These are phyloP conservation scores for Amauroascus niger DNA, from an alignment of 2,329 filamentous ascomycete genomes.

Conservation along the genomic window DNA sequence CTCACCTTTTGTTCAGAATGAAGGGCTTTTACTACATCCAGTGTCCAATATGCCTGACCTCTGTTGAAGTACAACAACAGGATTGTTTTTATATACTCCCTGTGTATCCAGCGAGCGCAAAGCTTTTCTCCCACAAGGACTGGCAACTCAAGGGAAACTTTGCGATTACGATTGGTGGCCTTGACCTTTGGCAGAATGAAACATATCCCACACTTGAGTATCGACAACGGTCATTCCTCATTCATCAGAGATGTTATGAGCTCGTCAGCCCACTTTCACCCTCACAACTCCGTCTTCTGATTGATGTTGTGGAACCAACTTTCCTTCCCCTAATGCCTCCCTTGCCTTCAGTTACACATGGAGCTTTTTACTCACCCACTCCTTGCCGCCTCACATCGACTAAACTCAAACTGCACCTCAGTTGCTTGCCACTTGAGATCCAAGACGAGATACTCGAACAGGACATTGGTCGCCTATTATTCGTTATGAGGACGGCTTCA, in stretches of 20 bases:
- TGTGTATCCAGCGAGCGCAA: background rate
- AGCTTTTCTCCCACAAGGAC: conserved; percentile 2
- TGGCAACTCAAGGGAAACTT: background rate
- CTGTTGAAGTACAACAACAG: background rate
- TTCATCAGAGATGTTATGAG: conserved; percentile 7
- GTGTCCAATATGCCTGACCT: conserved; percentile 3
- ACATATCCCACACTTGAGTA: conserved; percentile 4
- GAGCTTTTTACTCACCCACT: conserved; percentile 4
- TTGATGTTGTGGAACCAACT: conserved; percentile 10
- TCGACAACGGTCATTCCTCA: conserved; percentile 8
- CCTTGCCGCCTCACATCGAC: background rate
- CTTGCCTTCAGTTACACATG: background rate
- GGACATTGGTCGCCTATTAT: conserved; percentile 15
- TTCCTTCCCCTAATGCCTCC: background rate
- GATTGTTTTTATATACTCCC: background rate
- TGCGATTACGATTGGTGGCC: background rate
- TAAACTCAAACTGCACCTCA: background rate
- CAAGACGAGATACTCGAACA: conserved; percentile 12
- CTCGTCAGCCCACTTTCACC: conserved; percentile 2
- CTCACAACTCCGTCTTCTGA: conserved; percentile 3
- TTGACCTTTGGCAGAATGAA: background rate
- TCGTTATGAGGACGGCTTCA: conserved; percentile 13
- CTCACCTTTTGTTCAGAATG: background rate
- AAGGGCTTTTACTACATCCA: background rate
- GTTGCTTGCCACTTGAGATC: conserved; percentile 8